Conservation (phyloP, 257 asterid genomes). For the Jacaranda copaia region DNA sequence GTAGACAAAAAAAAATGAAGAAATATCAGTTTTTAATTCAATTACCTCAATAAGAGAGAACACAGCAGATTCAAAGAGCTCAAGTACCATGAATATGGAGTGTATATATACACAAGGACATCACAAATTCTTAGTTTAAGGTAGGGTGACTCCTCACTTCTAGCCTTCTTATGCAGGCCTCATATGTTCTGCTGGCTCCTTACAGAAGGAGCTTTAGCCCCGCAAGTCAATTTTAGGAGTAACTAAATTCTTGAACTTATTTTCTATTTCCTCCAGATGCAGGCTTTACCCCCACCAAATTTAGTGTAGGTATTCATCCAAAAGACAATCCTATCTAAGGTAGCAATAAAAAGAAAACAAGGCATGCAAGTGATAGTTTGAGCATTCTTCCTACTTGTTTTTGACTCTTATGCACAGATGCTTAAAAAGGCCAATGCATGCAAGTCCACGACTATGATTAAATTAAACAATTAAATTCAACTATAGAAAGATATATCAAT, state of each 20-base stretch:
- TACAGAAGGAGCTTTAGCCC: neutral
- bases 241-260: neutral
- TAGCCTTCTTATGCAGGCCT: constrained; percentile 15
- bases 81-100: constrained; percentile 6
- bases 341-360: constrained; percentile 3
- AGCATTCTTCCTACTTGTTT: constrained; percentile 10
- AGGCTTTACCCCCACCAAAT: neutral
- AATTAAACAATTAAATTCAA: neutral
- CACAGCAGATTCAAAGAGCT: neutral
- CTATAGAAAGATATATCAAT: neutral
- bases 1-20: constrained; percentile 30
- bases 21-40: constrained; percentile 32
- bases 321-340: constrained; percentile 10
- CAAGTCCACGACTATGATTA: neutral
- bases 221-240: neutral
- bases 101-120: too few species aligned
- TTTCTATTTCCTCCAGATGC: neutral
- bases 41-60: constrained; percentile 19
- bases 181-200: neutral
- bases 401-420: neutral
- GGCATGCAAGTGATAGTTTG: neutral
- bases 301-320: neutral
- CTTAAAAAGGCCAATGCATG: constrained; percentile 16
- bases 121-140: too few species aligned
- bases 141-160: neutral